Percentiles rank a stretch among this genome's conserved stretches.
phyloP scores from a whole-genome alignment of 2,329 filamentous ascomycete species.

The Pseudogymnoascus sp. region DNA sequence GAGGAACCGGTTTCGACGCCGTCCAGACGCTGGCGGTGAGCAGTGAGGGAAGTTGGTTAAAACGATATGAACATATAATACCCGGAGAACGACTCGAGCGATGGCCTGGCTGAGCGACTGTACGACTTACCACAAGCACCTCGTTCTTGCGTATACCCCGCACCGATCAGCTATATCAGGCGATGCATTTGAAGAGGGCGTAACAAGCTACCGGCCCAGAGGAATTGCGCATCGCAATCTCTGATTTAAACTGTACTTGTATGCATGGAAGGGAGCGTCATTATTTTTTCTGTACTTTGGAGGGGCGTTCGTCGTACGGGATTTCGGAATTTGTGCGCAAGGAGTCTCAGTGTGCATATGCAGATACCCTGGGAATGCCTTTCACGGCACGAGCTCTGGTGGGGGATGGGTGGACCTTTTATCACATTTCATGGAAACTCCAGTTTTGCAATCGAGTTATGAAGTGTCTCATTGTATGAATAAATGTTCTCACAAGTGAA shows the following conservation, averaged over 20 bases:
- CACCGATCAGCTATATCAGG: conserved; percentile 2
- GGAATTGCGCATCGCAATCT: neutral
- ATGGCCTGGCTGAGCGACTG: neutral
- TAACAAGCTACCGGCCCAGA: neutral
- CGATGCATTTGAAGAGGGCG: neutral
- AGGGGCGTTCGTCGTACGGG: neutral
- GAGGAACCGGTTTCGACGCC: neutral
- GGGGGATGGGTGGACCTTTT: neutral
- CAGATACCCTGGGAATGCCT: neutral
- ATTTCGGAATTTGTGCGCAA: conserved; percentile 3
- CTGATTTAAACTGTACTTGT: neutral
- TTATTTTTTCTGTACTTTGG: neutral
- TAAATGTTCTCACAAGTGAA: neutral
- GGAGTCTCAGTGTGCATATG: conserved; percentile 8
- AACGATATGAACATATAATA: conserved; percentile 8
- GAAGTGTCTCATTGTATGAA: neutral
- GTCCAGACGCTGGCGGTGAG: neutral
- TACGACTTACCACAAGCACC: neutral
- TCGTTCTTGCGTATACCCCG: neutral
- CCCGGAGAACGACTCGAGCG: neutral
- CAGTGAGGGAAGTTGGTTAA: neutral
- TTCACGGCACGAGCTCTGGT: neutral
- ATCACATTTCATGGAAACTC: neutral
- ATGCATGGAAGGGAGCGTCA: neutral
- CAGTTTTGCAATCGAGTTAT: neutral